Base-by-base conservation (phyloP, 208 protist genomes). In the Crithidia fasciculata region DNA sequence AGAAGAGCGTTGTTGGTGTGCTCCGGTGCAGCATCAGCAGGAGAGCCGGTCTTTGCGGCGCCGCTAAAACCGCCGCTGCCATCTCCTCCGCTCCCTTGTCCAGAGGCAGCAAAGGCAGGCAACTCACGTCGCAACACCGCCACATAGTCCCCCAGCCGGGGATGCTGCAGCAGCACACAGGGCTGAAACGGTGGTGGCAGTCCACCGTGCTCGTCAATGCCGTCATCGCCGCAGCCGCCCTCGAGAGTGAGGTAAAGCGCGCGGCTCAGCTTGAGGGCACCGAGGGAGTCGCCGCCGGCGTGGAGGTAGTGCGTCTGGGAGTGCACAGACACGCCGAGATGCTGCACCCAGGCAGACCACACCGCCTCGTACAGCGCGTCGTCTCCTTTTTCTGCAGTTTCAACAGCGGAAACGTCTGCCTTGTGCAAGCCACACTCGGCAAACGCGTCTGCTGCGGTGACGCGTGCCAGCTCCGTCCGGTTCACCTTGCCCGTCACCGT, bases 231-330 rank as follows among this genome's bases (percentile, higher is more conserved):
- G 19, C 78, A 74, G 44, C 62, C 70, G 41, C 79, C 39, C 44
- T 69, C 36, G 39, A 92, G 55, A n/a, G 36, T 36, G 16, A 89
- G 66, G 72, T 80, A 88, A 36, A 92, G 61, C 28, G 73, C 77
- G 8, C 84, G 77, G 18, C 72, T 86, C 15, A 89, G 59, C 74
- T 88, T 87, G 49, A 92, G 62, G 12, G 87, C 87, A 10, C 82
- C 87, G 40, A 92, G 80, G 3, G 87, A 92, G 82, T 92, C 87
- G 16, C 87, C 87, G 16, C 87, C 87, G 0, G 73, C 55, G 62
- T 83, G 78, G 50, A 85, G 74, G 69, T 84, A 92, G 82, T 92
- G 68, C n/a, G 87, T 86, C 52, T 62, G 44, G 15, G 56, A 36
- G n/a, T 40, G 49, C 2, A 86, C 67, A 15, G 74, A 52, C 36